These are phyloP conservation scores for Hypsizygus ulmarius DNA, from an alignment of 1,284 basidiomycete species.

Conservation along the genomic window DNA sequence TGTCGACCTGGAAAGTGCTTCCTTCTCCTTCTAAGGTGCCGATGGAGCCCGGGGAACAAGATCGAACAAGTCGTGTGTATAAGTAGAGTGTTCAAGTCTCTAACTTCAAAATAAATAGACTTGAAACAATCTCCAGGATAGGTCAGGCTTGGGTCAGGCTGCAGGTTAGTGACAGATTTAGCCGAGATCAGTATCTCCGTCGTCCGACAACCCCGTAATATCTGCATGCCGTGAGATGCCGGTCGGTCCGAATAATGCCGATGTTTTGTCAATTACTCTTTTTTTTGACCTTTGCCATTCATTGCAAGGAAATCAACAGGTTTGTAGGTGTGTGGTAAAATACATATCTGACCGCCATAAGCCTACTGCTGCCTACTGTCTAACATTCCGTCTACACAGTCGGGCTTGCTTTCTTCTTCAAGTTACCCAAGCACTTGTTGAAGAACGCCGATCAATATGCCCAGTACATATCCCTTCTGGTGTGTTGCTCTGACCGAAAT, in stretches of 20 bases:
- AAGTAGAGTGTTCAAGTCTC: no score
- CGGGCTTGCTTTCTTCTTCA: conserved; percentile 20
- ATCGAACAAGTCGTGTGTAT: no score
- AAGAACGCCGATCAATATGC: conserved; percentile 26
- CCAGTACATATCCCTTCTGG: conserved; percentile 61
- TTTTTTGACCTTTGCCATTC: conserved; percentile 6
- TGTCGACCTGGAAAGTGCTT: no score
- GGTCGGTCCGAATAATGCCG: conserved; percentile 15
- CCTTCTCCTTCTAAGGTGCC: no score
- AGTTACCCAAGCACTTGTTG: conserved; percentile 17
- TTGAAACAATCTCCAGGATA: background rate
- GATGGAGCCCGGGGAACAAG: no score
- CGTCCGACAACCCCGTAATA: no score
- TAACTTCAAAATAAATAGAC: no score
- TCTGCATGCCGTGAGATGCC: no score
- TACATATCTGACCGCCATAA: conserved; percentile 8
- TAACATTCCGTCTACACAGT: conserved; percentile 11
- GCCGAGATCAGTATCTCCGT: no score
- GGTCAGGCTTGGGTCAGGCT: background rate
- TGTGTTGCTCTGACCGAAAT: conserved; percentile 31
- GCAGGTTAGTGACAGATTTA: no score
- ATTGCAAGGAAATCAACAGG: conserved; percentile 9
- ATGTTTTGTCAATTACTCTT: conserved; percentile 13
- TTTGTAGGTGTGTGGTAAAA: conserved; percentile 5
- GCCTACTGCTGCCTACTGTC: background rate